Conservation (phyloP, 495 filamentous ascomycete species). For the Cryomyces minteri region DNA sequence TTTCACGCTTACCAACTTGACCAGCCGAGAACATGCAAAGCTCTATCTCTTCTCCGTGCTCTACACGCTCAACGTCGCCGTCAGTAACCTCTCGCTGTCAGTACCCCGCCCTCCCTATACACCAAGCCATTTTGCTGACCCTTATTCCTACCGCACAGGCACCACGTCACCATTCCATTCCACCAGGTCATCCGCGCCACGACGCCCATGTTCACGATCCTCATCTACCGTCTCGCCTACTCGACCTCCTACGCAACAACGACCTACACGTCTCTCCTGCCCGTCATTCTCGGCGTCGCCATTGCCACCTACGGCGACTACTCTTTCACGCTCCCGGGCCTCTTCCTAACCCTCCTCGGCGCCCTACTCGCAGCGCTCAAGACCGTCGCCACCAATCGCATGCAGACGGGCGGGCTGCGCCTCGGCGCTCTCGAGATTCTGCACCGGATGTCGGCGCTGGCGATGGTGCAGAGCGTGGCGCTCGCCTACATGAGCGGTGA, state of each 20-base stretch:
- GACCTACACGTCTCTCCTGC: slow-evolving; percentile 37
- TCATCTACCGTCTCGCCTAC: slow-evolving; percentile 33
- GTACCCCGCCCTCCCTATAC: neutral
- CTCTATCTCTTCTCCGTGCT: slow-evolving; percentile 33
- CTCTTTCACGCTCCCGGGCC: slow-evolving; percentile 32
- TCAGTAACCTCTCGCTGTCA: slow-evolving; percentile 34
- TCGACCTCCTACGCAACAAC: slow-evolving; percentile 25
- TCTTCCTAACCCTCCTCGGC: slow-evolving; percentile 33
- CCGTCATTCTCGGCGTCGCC: slow-evolving; percentile 34
- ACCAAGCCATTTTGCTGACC: too few species aligned
- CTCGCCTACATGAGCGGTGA: slow-evolving; percentile 32
- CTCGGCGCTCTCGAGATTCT: slow-evolving; percentile 34
- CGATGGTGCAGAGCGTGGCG: slow-evolving; percentile 28
- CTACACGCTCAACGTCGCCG: slow-evolving; percentile 41
- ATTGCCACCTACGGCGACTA: slow-evolving; percentile 39
- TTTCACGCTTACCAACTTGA: slow-evolving; percentile 28
- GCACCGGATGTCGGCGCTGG: slow-evolving; percentile 35
- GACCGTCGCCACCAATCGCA: slow-evolving; percentile 35
- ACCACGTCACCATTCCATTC: slow-evolving; percentile 36
- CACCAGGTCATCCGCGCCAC: slow-evolving; percentile 41
- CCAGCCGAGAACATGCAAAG: slow-evolving; percentile 24
- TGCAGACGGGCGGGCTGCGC: slow-evolving; percentile 31
- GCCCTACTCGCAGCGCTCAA: slow-evolving; percentile 35
- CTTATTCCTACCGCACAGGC: too few species aligned
- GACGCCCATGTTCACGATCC: slow-evolving; percentile 32